A percentile compares a stretch with the other conserved stretches of the same genome.
These are phyloP conservation scores for Vaccinium darrowii DNA, from an alignment of 148 eudicot genomes.

Conservation along the genomic window DNA sequence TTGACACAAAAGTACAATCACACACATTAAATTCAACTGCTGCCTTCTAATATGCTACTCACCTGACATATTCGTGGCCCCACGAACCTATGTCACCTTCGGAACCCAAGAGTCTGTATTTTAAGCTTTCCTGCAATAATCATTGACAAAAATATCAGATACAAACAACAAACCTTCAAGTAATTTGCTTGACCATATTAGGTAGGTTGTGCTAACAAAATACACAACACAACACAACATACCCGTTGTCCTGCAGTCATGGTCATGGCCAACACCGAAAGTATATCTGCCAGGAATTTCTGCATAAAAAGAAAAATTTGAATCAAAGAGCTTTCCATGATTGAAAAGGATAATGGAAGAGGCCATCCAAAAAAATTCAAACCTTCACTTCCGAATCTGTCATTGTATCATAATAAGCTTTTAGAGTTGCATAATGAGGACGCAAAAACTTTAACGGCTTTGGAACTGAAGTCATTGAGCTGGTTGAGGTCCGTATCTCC, in stretches of 20 bases:
- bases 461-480: conserved; percentile 98
- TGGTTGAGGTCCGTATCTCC: conserved; percentile 87
- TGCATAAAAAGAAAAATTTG: conserved; percentile 25
- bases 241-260: conserved; percentile 94
- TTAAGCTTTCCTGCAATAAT: conserved; percentile 78
- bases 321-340: background rate
- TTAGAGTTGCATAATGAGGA: conserved; percentile 88
- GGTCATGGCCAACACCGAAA: conserved; percentile 92
- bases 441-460: conserved; percentile 94
- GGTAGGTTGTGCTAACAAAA: no score
- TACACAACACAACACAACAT: conserved; percentile 22
- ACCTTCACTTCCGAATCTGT: conserved; percentile 78
- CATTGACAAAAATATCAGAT: background rate
- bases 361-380: background rate
- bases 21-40: background rate
- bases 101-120: conserved; percentile 83
- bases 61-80: conserved; percentile 99
- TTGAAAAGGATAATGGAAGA: background rate
- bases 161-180: background rate
- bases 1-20: background rate
- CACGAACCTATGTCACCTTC: conserved; percentile 97
- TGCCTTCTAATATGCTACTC: conserved; percentile 7
- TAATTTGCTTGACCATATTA: background rate
- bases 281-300: conserved; percentile 85
- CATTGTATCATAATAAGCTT: conserved; percentile 69